Evolutionary conservation across 306 rosid species (phyloP), one percentile per base, ranked within the genome.

Genomic region (Vigna angularis): DNA sequence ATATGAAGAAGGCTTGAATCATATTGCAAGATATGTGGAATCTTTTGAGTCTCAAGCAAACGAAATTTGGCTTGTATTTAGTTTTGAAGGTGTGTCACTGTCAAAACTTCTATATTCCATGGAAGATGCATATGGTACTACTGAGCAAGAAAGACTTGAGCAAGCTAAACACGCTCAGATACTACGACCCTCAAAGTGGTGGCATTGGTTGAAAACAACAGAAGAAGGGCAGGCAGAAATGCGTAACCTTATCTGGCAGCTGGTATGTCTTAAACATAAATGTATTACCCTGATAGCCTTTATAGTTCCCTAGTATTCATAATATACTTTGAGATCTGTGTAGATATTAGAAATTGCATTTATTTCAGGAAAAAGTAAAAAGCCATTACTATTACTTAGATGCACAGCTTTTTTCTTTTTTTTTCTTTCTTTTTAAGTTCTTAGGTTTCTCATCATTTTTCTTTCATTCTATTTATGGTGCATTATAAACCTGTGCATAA

Each of bases 21-120:
- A 92, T 89, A 92, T 92, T 83, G 98, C 92, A 66, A 88, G 98
- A 89, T 95, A 90, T 69, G 93, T 95, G 66, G 98, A 94, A 78
- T 95, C 97, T 55, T 89, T 94, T 74, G 97, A 92, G 75, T 94
- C 98, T 81, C 90, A 71, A 80, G 86, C 97, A 73, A 92, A 88
- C 79, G 97, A 94, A 88, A 89, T 94, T 79, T 94, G 98, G 98
- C 97, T 94, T 79, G 97, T 91, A 64, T 94, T 94, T 82, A 91
- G 57, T 65, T 88, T 83, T 45, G 97, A 94, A 84, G 98, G 98
- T 0, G 40, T 86, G 17, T 92, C 98, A 57, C 83, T 94, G 82
- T 92, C 98, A 7, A 94, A 94, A 85, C 89, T 92, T 78, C 44
- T 94, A 81, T 92, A 94, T 86, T 79, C 92, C 17, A 87, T 82